A percentile compares a stretch with the other conserved stretches of the same genome.
Evolutionary conservation across 2,329 filamentous ascomycete genomes (phyloP).

Genomic region (Ophiocordyceps camponoti-saundersi): DNA sequence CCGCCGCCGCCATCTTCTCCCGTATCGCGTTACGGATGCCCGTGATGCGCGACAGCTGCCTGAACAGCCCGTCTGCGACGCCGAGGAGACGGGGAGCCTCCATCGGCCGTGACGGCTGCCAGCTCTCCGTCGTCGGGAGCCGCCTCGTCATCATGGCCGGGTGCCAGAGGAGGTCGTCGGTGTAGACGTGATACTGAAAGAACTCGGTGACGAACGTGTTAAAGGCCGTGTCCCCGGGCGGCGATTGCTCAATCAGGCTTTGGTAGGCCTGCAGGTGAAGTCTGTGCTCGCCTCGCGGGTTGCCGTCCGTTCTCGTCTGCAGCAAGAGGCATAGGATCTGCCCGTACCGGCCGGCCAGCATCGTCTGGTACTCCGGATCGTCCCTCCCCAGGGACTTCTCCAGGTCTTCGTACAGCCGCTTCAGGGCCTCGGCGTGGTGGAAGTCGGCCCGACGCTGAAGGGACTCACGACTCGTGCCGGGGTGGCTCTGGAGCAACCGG

Average conservation of each 20-base stretch:
- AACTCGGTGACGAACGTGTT: constrained; percentile 51
- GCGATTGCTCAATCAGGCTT: constrained; percentile 45
- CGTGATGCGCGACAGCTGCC: constrained; percentile 63
- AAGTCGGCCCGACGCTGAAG: constrained; percentile 34
- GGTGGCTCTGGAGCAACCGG: constrained; percentile 32
- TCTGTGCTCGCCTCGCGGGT: constrained; percentile 52
- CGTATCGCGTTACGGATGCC: constrained; percentile 60
- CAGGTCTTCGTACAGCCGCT: constrained; percentile 31
- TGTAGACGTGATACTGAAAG: constrained; percentile 66
- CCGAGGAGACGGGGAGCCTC: constrained; percentile 49
- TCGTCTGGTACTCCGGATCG: constrained; percentile 25
- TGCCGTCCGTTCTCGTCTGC: constrained; percentile 38
- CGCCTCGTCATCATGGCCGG: constrained; percentile 19
- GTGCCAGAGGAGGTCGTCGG: constrained; percentile 42
- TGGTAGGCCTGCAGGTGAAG: constrained; percentile 64
- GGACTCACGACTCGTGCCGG: constrained; percentile 25
- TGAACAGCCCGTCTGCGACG: constrained; percentile 67
- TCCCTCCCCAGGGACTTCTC: constrained; percentile 21
- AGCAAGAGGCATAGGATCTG: constrained; percentile 47
- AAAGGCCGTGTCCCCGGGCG: constrained; percentile 50
- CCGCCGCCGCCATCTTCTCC: constrained; percentile 39
- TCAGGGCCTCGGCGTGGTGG: constrained; percentile 38
- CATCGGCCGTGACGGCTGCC: constrained; percentile 23
- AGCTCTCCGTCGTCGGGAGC: constrained; percentile 24
- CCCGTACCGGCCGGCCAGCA: constrained; percentile 38